A percentile compares a stretch with the other conserved stretches of the same genome.
phyloP scores from a whole-genome alignment of 805 yeast species.

The Lipomyces anomalus region DNA sequence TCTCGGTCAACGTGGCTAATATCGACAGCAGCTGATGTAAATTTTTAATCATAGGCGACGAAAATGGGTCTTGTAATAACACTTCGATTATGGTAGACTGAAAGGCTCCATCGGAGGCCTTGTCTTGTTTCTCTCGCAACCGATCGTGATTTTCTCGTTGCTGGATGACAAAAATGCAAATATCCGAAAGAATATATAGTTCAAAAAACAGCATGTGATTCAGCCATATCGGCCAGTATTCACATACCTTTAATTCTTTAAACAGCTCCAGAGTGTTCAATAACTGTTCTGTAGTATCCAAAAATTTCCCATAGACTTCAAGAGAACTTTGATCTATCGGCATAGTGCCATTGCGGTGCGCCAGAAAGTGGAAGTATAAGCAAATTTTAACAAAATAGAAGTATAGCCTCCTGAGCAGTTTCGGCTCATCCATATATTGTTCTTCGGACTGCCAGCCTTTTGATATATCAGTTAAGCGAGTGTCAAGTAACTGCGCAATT shows the following conservation, averaged over 20 bases:
- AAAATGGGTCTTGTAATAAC: slow-evolving; percentile 7
- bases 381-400: slow-evolving; percentile 1
- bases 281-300: slow-evolving; percentile 4
- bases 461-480: no score
- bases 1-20: slow-evolving; percentile 8
- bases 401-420: slow-evolving; percentile 2
- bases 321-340: neutral
- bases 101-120: no score
- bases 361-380: slow-evolving; percentile 9
- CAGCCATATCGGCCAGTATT: slow-evolving; percentile 14
- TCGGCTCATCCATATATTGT: slow-evolving; percentile 4
- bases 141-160: no score
- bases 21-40: slow-evolving; percentile 4
- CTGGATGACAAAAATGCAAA: slow-evolving; percentile 4
- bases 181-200: slow-evolving; percentile 9
- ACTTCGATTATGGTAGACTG: no score
- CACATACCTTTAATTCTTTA: slow-evolving; percentile 1
- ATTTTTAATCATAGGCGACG: slow-evolving; percentile 1
- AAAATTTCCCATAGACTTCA: slow-evolving; percentile 4
- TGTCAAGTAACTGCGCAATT: slow-evolving; percentile 8
- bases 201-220: slow-evolving; percentile 5
- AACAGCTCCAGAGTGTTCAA: slow-evolving; percentile 3
- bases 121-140: no score
- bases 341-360: slow-evolving; percentile 1
- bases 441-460: no score